phyloP scores from a whole-genome alignment of 805 yeast genomes.

The Jamesozyma gamospora region DNA sequence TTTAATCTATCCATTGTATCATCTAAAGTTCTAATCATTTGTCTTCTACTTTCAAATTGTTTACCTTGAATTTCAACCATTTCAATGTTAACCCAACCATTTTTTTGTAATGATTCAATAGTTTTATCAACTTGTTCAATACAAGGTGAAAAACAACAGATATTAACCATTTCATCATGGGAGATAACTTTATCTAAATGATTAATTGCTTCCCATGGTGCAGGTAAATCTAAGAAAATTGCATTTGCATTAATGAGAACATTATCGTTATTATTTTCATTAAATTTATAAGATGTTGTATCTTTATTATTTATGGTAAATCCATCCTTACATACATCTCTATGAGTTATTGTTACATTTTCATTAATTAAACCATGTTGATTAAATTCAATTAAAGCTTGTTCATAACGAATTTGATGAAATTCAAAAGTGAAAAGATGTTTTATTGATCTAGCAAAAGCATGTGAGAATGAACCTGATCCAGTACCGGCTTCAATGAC shows the following conservation, averaged over 20 bases:
- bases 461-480: constrained; percentile 89
- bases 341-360: constrained; percentile 63
- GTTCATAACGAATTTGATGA: constrained; percentile 72
- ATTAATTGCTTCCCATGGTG: constrained; percentile 94
- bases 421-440: constrained; percentile 79
- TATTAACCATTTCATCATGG: constrained; percentile 42
- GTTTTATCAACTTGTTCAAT: constrained; percentile 93
- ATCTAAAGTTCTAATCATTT: constrained; percentile 70
- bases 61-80: constrained; percentile 84
- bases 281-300: constrained; percentile 17
- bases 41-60: constrained; percentile 83
- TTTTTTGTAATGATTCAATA: constrained; percentile 55
- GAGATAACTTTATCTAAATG: constrained; percentile 53
- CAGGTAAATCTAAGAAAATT: constrained; percentile 84
- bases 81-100: constrained; percentile 81
- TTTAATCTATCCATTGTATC: constrained; percentile 73
- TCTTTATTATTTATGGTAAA: constrained; percentile 41
- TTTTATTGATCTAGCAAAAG: constrained; percentile 80
- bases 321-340: constrained; percentile 89
- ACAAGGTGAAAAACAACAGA: constrained; percentile 97
- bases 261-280: constrained; percentile 17
- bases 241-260: constrained; percentile 49
- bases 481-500: constrained; percentile 98
- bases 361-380: constrained; percentile 50
- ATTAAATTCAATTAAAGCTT: constrained; percentile 68